Percentiles rank a stretch among this genome's conserved stretches.
Conservation (phyloP, 2,329 filamentous ascomycete genomes). For the Stagonosporopsis cucurbitacearum region DNA sequence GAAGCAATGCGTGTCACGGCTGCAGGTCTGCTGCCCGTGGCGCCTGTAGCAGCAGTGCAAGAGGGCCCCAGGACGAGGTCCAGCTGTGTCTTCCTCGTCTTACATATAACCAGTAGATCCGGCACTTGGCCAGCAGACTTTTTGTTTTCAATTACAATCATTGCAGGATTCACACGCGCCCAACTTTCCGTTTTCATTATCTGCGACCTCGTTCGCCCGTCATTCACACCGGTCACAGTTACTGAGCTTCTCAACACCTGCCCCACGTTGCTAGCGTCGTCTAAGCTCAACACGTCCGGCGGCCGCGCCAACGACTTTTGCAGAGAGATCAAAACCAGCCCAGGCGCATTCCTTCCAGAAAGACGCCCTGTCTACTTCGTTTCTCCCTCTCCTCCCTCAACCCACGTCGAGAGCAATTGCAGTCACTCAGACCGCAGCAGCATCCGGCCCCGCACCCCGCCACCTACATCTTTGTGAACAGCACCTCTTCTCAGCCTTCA, state of each 20-base stretch:
- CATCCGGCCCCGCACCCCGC: constrained; percentile 28
- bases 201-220: background rate
- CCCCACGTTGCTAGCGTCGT: constrained; percentile 41
- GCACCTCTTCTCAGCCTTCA: constrained; percentile 9
- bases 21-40: constrained; percentile 10
- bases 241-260: constrained; percentile 21
- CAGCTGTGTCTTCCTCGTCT: too few species aligned
- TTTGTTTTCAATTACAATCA: constrained; percentile 4
- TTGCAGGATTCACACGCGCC: constrained; percentile 9
- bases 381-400: constrained; percentile 10
- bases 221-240: constrained; percentile 3
- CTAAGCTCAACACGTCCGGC: constrained; percentile 28
- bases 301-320: constrained; percentile 28
- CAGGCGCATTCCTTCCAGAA: constrained; percentile 24
- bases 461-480: constrained; percentile 18
- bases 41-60: constrained; percentile 4
- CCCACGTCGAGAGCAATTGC: constrained; percentile 20
- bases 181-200: background rate
- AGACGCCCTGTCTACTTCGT: constrained; percentile 14
- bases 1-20: constrained; percentile 27
- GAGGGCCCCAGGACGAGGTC: too few species aligned
- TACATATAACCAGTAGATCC: constrained; percentile 4
- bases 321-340: constrained; percentile 30
- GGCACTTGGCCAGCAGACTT: constrained; percentile 8
- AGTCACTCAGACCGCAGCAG: constrained; percentile 19